Conservation (phyloP, 139 green algal genomes). For the Picochlorum sp. region DNA sequence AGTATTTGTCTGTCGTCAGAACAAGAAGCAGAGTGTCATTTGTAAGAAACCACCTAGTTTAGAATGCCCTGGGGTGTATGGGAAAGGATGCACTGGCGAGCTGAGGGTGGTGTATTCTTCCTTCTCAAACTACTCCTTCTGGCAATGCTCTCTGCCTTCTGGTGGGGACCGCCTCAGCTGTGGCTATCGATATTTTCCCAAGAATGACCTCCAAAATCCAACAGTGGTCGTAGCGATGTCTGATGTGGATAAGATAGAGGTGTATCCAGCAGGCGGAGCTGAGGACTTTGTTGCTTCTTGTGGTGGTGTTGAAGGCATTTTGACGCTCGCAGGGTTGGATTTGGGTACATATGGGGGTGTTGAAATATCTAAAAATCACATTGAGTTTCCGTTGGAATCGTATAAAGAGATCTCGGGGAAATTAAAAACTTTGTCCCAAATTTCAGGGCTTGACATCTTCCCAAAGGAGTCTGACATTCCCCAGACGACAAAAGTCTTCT, state of each 20-base stretch:
- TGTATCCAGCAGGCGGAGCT: constrained; percentile 35
- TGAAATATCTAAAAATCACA: too few species aligned
- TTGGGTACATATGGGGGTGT: not conserved
- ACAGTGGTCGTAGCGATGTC: constrained; percentile 46
- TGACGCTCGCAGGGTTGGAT: constrained; percentile 34
- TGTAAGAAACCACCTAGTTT: not conserved
- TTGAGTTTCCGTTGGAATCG: not conserved
- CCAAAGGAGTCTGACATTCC: not conserved
- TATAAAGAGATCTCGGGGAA: not conserved
- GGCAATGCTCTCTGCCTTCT: constrained; percentile 8
- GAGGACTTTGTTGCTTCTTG: constrained; percentile 43
- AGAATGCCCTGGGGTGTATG: constrained; percentile 31
- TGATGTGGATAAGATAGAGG: constrained; percentile 17
- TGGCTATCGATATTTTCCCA: constrained; percentile 41
- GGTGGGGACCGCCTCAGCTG: constrained; percentile 8
- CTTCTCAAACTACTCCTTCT: constrained; percentile 2
- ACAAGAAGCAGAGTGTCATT: too few species aligned
- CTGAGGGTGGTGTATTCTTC: constrained; percentile 9
- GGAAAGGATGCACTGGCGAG: constrained; percentile 25
- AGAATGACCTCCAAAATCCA: constrained; percentile 23
- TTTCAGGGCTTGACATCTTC: not conserved
- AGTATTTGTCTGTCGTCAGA: too few species aligned
- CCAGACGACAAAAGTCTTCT: not conserved
- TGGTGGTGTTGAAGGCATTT: constrained; percentile 47
- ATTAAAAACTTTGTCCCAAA: not conserved